A percentile compares a stretch with the other conserved stretches of the same genome.
phyloP scores from a whole-genome alignment of 2,329 filamentous ascomycete genomes.

The Chaetomiaceae sp. region DNA sequence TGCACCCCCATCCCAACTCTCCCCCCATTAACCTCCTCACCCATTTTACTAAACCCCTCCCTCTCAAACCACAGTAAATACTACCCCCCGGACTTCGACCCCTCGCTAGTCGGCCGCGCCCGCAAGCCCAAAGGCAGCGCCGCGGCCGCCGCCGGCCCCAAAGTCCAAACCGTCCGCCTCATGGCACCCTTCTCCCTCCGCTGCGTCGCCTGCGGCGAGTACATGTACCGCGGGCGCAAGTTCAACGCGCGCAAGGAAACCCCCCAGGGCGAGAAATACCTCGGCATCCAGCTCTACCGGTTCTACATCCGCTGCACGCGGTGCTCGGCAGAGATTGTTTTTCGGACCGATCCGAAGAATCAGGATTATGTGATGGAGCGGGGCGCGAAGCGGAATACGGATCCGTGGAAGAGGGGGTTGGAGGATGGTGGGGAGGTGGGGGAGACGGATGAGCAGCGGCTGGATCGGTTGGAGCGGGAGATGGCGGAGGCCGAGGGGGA shows the following conservation, averaged over 20 bases:
- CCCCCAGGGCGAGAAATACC: slow-evolving; percentile 80
- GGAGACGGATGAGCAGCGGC: slow-evolving; percentile 81
- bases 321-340: slow-evolving; percentile 82
- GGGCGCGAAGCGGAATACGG: slow-evolving; percentile 88
- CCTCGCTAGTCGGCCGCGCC: slow-evolving; percentile 67
- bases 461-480: slow-evolving; percentile 78
- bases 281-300: slow-evolving; percentile 78
- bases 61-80: slow-evolving; percentile 25
- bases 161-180: slow-evolving; percentile 78
- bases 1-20: not conserved
- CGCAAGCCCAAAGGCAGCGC: slow-evolving; percentile 54
- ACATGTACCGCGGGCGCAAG: slow-evolving; percentile 75
- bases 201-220: slow-evolving; percentile 43
- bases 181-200: slow-evolving; percentile 87
- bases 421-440: slow-evolving; percentile 55
- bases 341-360: slow-evolving; percentile 91
- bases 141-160: slow-evolving; percentile 59
- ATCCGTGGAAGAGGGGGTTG: slow-evolving; percentile 69
- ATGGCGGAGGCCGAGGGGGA: slow-evolving; percentile 58
- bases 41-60: not conserved
- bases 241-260: slow-evolving; percentile 96
- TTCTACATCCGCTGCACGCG: slow-evolving; percentile 91
- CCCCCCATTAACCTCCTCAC: not conserved
- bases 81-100: slow-evolving; percentile 79
- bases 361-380: slow-evolving; percentile 72